Conservation (phyloP, 192 early-diverging fungal genomes). For the Glomus cerebriforme region DNA sequence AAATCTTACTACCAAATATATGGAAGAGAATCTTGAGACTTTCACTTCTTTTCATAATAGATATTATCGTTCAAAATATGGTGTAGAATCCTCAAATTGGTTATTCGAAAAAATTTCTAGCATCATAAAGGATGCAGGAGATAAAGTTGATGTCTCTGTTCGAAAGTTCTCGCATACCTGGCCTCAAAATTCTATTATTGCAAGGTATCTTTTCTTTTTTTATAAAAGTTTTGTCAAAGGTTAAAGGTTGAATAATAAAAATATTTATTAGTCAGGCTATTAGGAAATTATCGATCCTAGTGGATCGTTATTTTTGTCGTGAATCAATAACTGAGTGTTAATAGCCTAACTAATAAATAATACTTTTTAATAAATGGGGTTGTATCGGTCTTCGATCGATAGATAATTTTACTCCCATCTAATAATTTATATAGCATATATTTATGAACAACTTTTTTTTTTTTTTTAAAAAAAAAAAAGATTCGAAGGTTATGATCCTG, state of each 20-base stretch:
- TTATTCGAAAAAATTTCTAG: conserved; percentile 59
- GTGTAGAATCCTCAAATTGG: conserved; percentile 70
- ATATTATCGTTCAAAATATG: conserved; percentile 81
- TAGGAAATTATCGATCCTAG: too few relatives aligned
- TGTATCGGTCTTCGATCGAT: too few relatives aligned
- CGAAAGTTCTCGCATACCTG: conserved; percentile 79
- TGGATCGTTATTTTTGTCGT: too few relatives aligned
- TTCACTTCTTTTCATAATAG: conserved; percentile 88
- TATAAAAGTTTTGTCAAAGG: too few relatives aligned
- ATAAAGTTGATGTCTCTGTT: conserved; percentile 60
- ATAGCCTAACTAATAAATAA: too few relatives aligned
- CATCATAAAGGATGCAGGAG: conserved; percentile 42
- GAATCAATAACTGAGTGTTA: too few relatives aligned
- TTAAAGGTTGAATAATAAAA: too few relatives aligned
- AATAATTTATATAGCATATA: too few relatives aligned
- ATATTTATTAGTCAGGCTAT: too few relatives aligned
- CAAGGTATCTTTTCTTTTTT: conserved; percentile 33
- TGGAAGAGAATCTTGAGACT: conserved; percentile 67
- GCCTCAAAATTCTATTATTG: conserved; percentile 79
- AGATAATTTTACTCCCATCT: too few relatives aligned
- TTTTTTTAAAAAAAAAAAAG: conserved; percentile 38
- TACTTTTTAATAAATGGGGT: too few relatives aligned
- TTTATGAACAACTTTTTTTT: too few relatives aligned
- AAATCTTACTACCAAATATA: conserved; percentile 64
- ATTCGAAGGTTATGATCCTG: conserved; percentile 63